Base-by-base conservation (phyloP, 129 eudicot species). In the Lactuca saligna region DNA sequence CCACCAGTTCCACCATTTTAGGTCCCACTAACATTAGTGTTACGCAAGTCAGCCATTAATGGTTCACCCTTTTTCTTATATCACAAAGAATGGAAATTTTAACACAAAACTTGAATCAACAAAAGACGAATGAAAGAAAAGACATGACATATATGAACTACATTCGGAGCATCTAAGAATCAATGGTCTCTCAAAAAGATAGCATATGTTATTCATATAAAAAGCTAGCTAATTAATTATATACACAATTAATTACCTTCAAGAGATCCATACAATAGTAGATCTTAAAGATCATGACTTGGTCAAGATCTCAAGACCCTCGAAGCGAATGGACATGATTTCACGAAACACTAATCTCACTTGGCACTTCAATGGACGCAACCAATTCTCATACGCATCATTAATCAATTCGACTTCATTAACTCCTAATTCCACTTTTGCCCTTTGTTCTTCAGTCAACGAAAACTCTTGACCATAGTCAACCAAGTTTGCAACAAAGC, bases 321-420 rank as follows among this genome's bases (percentile, higher is more conserved):
- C 90, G 0, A 41, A 57, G 20, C 93, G 75, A 63, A 85, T 81
- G 32, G 65, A 55, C 90, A 89, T 80, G 41, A 89, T 79, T 20
- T 76, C 84, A 7, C 74, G 74, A 33, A 84, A 89, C 6, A 65
- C 84, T 69, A 77, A 83, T 44, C 88, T 81, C 71, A 89, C 37
- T 64, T 82, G 80, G 46, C 78, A 68, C 53, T 86, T 90, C 58
- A 89, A 62, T n/a, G 88, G 90, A 61, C 77, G 80, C 60, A 89
- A 71, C 31, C 80, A 84, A 20, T 73, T 70, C 71, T 75, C 81
- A 60, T 81, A 77, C 10, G 58, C 82, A 57, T 84, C 77, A 16
- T 66, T 72, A 54, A 86, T 79, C 38, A 14, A 3, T 0, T 73
- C 55, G 64, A 86, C 58, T 44, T 86, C 83, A 1, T 70, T 29